phyloP scores from a whole-genome alignment of 371 early-diverging fungal genomes.

The Globomyces sp. region DNA sequence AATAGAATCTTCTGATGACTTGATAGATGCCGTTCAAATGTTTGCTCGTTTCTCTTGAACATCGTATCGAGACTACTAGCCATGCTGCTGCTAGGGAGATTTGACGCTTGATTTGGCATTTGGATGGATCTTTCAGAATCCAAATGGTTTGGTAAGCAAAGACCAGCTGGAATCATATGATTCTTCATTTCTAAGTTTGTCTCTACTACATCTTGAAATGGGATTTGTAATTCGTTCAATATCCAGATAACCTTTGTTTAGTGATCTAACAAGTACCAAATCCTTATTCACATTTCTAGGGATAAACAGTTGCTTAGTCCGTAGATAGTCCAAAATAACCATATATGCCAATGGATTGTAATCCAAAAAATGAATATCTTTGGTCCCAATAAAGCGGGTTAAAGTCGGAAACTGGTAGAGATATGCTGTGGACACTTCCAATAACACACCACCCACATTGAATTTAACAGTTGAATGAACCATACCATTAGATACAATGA shows the following conservation, averaged over 20 bases:
- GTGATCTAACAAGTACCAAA: not conserved
- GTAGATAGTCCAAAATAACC: conserved; percentile 15
- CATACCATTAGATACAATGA: too few species aligned
- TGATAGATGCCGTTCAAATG: too few species aligned
- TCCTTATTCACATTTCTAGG: conserved; percentile 7
- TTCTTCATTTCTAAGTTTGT: too few species aligned
- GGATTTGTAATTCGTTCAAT: too few species aligned
- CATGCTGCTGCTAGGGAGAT: too few species aligned
- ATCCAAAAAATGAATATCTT: conserved; percentile 1
- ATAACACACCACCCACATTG: conserved; percentile 10
- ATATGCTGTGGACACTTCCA: not conserved
- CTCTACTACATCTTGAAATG: too few species aligned
- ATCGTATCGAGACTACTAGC: too few species aligned
- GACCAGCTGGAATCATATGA: too few species aligned
- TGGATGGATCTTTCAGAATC: too few species aligned
- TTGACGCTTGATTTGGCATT: too few species aligned
- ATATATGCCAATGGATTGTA: conserved; percentile 11
- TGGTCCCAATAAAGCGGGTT: not conserved
- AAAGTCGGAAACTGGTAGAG: not conserved
- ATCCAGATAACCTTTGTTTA: not conserved
- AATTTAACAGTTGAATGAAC: not conserved
- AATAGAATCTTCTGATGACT: conserved; percentile 5
- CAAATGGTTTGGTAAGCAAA: too few species aligned
- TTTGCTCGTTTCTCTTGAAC: too few species aligned
- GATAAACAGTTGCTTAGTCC: conserved; percentile 6